Evolutionary conservation across 257 asterid species (phyloP).

Genomic region (Verbascum thapsus): DNA sequence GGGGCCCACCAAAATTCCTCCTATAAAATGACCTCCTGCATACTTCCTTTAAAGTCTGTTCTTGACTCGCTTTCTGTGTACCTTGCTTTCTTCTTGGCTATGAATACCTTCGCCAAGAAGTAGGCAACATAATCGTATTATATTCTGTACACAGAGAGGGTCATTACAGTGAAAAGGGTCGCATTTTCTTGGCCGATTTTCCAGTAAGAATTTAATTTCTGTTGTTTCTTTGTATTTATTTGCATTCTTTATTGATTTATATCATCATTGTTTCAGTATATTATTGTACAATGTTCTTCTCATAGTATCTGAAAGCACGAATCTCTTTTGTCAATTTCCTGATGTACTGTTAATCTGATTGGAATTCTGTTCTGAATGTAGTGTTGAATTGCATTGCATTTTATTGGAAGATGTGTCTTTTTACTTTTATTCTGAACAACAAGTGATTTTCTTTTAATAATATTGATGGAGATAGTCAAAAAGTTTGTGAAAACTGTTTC

Average conservation of each 20-base stretch:
- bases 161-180: neutral
- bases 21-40: neutral
- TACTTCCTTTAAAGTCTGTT: neutral
- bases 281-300: neutral
- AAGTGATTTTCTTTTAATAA: neutral
- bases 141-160: too few species aligned
- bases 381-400: slow-evolving; percentile 9
- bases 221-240: slow-evolving; percentile 11
- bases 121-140: neutral
- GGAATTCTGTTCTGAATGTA: neutral
- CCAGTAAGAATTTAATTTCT: slow-evolving; percentile 13
- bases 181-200: slow-evolving; percentile 1
- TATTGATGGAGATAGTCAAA: too few species aligned
- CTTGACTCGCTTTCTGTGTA: neutral
- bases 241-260: slow-evolving; percentile 14
- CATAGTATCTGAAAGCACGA: neutral
- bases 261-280: neutral
- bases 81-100: slow-evolving; percentile 12
- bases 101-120: slow-evolving; percentile 41
- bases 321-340: slow-evolving; percentile 8
- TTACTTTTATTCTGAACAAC: neutral
- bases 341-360: neutral
- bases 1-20: slow-evolving; percentile 24
- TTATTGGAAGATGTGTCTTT: neutral
- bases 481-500: too few species aligned